Evolutionary conservation across 176 grass and related monocot species (phyloP).

Genomic region (Hyparrhenia diplandra): DNA sequence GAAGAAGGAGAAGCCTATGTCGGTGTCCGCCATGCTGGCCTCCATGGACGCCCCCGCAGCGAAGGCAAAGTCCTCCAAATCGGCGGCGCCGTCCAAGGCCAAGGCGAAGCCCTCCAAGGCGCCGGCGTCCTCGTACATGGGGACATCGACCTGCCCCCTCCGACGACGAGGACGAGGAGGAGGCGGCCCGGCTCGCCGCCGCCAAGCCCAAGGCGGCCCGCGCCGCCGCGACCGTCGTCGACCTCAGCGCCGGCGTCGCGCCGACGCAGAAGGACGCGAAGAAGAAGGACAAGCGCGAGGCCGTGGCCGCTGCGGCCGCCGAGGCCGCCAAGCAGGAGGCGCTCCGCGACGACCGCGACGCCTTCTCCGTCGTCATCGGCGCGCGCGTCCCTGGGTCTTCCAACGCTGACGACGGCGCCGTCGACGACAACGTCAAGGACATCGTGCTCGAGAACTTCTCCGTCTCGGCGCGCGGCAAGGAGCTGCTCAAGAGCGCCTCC

Average conservation of each 20-base stretch:
- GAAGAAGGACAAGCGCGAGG: constrained; percentile 86
- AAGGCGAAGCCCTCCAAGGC: too few relatives aligned
- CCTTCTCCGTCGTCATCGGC: constrained; percentile 86
- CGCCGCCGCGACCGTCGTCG: constrained; percentile 26
- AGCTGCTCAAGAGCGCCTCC: constrained; percentile 79
- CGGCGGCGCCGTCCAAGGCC: too few relatives aligned
- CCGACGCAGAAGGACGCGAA: constrained; percentile 64
- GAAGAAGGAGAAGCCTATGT: too few relatives aligned
- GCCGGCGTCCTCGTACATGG: too few relatives aligned
- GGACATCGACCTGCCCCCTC: too few relatives aligned
- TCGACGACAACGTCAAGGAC: constrained; percentile 68
- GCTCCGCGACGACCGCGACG: constrained; percentile 82
- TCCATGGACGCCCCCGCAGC: too few relatives aligned
- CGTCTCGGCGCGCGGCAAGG: constrained; percentile 82
- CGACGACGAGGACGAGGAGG: too few relatives aligned
- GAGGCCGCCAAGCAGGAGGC: constrained; percentile 67
- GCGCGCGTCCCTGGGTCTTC: constrained; percentile 32
- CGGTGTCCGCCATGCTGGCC: too few relatives aligned
- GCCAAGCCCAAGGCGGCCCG: constrained; percentile 45
- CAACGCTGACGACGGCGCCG: constrained; percentile 17
- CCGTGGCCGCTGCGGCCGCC: constrained; percentile 40
- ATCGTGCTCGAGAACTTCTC: constrained; percentile 86
- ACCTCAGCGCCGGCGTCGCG: constrained; percentile 33
- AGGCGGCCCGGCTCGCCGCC: constrained; percentile 8
- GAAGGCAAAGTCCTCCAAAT: too few relatives aligned